These are phyloP conservation scores for Podospora pseudocomata DNA, from an alignment of 495 filamentous ascomycete genomes.

Conservation along the genomic window DNA sequence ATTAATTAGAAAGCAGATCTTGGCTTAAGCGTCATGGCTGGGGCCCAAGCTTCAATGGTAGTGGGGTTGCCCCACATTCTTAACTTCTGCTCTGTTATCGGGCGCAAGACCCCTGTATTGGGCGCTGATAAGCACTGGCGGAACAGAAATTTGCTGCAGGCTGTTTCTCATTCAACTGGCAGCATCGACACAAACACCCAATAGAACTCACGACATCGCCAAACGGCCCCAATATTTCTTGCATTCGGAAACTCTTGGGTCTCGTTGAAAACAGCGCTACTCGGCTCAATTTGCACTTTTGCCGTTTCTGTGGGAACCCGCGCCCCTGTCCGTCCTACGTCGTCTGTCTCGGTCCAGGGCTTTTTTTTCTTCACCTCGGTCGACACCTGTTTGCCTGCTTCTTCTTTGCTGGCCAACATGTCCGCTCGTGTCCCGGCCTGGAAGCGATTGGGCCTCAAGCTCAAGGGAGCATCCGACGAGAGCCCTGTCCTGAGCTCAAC, in stretches of 20 bases:
- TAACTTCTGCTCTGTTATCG: constrained; percentile 28
- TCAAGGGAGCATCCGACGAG: constrained; percentile 57
- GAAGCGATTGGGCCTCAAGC: constrained; percentile 73
- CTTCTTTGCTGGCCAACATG: constrained; percentile 27
- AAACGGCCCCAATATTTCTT: neutral
- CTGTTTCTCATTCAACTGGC: constrained; percentile 14
- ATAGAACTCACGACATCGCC: constrained; percentile 19
- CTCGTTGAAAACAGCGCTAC: neutral
- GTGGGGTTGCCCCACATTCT: neutral
- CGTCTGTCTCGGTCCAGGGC: neutral
- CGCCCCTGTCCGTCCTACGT: constrained; percentile 8
- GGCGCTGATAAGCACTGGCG: constrained; percentile 30
- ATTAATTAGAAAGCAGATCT: neutral
- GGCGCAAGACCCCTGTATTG: constrained; percentile 16
- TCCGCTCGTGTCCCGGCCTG: constrained; percentile 60
- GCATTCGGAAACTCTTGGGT: neutral
- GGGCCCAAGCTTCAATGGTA: neutral
- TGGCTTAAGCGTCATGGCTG: neutral
- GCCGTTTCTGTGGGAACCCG: constrained; percentile 13
- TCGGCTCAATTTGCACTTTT: constrained; percentile 13
- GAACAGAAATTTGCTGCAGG: constrained; percentile 37
- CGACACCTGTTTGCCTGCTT: constrained; percentile 2
- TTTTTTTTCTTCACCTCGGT: constrained; percentile 7
- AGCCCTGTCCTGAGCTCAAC: constrained; percentile 34
- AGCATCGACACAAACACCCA: constrained; percentile 27